These are phyloP conservation scores for Nelumbo lutea DNA, from an alignment of 164 flowering plant species.

Conservation along the genomic window DNA sequence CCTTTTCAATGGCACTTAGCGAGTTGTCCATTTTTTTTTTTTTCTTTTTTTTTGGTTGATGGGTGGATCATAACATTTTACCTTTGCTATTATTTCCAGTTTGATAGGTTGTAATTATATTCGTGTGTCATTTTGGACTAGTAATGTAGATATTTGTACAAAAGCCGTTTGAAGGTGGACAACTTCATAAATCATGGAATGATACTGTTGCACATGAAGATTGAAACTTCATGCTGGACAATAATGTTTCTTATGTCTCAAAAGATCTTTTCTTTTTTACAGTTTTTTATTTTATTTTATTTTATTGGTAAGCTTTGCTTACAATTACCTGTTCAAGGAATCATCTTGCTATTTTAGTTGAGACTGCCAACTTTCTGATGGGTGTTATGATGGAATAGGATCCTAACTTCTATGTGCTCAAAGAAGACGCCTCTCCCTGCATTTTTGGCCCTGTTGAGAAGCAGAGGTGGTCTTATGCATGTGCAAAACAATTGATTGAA, in stretches of 20 bases:
- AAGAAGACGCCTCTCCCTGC: slow-evolving; percentile 47
- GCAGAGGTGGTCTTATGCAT: slow-evolving; percentile 53
- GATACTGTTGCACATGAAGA: background rate
- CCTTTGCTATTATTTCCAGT: too few relatives aligned
- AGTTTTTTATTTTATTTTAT: background rate
- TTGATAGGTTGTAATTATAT: too few relatives aligned
- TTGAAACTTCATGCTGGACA: background rate
- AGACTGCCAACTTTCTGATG: background rate
- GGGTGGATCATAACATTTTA: too few relatives aligned
- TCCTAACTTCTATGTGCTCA: slow-evolving; percentile 28
- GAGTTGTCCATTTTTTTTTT: too few relatives aligned
- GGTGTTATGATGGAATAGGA: slow-evolving; percentile 23
- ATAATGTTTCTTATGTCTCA: background rate
- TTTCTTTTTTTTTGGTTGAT: too few relatives aligned
- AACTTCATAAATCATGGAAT: background rate
- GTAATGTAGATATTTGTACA: too few relatives aligned
- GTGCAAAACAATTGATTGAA: slow-evolving; percentile 49
- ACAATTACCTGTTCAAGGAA: background rate
- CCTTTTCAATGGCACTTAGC: too few relatives aligned
- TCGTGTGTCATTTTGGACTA: too few relatives aligned
- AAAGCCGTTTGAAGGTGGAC: background rate
- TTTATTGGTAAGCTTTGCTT: background rate
- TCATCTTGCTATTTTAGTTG: background rate
- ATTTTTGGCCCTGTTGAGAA: slow-evolving; percentile 50
- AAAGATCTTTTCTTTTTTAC: background rate